Evolutionary conservation across 495 filamentous ascomycete species (phyloP), one percentile per base, ranked within the genome.

Genomic region (Xylaria palmicola): DNA sequence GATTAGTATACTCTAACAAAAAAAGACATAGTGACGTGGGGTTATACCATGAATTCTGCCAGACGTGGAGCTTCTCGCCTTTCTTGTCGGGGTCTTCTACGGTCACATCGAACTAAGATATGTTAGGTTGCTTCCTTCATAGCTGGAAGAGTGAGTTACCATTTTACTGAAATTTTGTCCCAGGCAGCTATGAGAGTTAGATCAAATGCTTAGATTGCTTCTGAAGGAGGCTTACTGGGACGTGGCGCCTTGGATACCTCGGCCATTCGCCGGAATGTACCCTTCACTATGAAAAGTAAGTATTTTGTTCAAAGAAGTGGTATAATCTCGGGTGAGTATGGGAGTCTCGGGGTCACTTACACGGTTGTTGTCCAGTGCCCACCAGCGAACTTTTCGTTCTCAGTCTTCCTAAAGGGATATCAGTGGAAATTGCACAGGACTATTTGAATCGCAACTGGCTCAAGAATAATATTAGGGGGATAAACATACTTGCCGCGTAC

Each of bases 121-220:
- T 3, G 44, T 59, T 41, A 59, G 32, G 30, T 17, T 20, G 9
- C 32, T 7, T 17, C 3, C 13, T 50, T 30, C 15, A 12, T 27
- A 30, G 22, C 22, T 0, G 6, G 50, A 19, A n/a, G 34, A 9
- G 6, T 12, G 32, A 3, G 19, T 50, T 40, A 41, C 56, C 94
- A 98, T 98, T 75, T 91, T 96, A 72, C 87, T 90, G 82, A 98
- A 97, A 75, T 98, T 97, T 74, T 97, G 93, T 29, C 94, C 94
- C 1, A 98, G 83, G 70, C 90, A 93, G 70, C 58, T 60, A 53
- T 4, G 24, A 43, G 27, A 53, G 40, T 60, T 27, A 60, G 58
- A 24, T 43, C 32, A 0, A 52, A 41, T 1, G 6, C 26, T 37
- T 12, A 22, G 22, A 30, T 56, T 15, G 17, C 20, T 47, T 10